Evolutionary conservation across 106 monocot genomes (phyloP).

Genomic region (Allium cepa): DNA sequence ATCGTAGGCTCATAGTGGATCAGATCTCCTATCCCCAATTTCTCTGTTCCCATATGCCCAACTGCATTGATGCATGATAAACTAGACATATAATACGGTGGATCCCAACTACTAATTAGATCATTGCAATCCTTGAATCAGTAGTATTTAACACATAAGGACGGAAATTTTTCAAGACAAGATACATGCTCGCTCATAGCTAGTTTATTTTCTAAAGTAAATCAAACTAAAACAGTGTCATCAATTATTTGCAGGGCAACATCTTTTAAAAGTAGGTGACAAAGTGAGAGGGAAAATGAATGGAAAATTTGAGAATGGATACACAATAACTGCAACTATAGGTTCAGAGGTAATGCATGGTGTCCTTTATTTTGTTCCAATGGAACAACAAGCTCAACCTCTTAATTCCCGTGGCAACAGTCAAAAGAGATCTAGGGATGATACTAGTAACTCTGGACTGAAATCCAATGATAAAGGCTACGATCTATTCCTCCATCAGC

Average conservation of each 20-base stretch:
- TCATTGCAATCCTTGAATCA: too few species aligned
- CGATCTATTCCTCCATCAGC: neutral
- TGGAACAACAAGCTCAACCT: slow-evolving; percentile 1
- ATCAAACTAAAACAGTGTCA: too few species aligned
- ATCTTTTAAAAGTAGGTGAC: slow-evolving; percentile 8
- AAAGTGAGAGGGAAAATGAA: slow-evolving; percentile 12
- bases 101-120: too few species aligned
- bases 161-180: too few species aligned
- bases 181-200: too few species aligned
- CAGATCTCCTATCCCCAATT: too few species aligned
- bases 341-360: slow-evolving; percentile 14
- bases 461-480: neutral
- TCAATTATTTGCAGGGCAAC: slow-evolving; percentile 5
- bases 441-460: neutral
- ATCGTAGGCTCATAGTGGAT: too few species aligned
- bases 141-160: too few species aligned
- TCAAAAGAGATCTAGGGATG: neutral
- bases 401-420: neutral
- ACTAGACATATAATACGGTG: too few species aligned
- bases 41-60: too few species aligned
- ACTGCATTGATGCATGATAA: too few species aligned
- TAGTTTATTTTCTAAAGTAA: too few species aligned
- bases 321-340: slow-evolving; percentile 11
- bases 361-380: slow-evolving; percentile 9
- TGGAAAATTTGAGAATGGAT: slow-evolving; percentile 20